Base-by-base conservation (phyloP, 2,329 filamentous ascomycete genomes). In the Alternaria panax region DNA sequence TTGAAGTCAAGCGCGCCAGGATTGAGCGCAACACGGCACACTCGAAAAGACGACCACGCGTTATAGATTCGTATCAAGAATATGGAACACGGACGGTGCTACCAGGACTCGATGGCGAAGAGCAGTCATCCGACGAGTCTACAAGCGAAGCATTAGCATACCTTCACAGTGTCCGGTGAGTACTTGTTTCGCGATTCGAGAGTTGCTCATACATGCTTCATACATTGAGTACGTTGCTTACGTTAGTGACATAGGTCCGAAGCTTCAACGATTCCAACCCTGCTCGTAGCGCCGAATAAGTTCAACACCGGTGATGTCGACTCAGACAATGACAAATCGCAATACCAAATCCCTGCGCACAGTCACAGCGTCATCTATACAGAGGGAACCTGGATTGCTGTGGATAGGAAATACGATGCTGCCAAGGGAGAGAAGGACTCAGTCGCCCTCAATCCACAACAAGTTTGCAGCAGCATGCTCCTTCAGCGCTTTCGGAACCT, bases 381-480 rank as follows among this genome's bases (percentile, higher is more conserved):
- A 16, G 91, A 96, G 67, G 93, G 92, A 48, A 90, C 92, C 36
- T 97, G 92, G 75, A 87, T 90, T 24, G 82, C 84, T 3, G 84
- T 86, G 0, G 79, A 83, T 12, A 66, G 74, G 16, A 51, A 51
- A 28, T 30, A 54, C 38, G 32, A 53, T n/a, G 41, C 32, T 7
- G 27, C 45, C 12, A 30, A 64, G 7, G 48, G 56, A 34, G 59
- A 63, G 12, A 51, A 58, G n/a, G 45, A 40, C 32, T 27, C 46
- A 9, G 30, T 51, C 38, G 60, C 69, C 12, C 50, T 62, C 8
- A 52, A 67, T 55, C 85, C 91, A 0, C 86, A 87, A 74, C 80
- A 87, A 25, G 85, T 85, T 40, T 96, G 92, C 78, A 91, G 90
- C 71, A 77, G 83, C 40, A 84, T 87, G 2, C 85, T 97, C 9